Conservation (phyloP, 176 grass and related monocot genomes). For the Echinochloa phyllopogon region DNA sequence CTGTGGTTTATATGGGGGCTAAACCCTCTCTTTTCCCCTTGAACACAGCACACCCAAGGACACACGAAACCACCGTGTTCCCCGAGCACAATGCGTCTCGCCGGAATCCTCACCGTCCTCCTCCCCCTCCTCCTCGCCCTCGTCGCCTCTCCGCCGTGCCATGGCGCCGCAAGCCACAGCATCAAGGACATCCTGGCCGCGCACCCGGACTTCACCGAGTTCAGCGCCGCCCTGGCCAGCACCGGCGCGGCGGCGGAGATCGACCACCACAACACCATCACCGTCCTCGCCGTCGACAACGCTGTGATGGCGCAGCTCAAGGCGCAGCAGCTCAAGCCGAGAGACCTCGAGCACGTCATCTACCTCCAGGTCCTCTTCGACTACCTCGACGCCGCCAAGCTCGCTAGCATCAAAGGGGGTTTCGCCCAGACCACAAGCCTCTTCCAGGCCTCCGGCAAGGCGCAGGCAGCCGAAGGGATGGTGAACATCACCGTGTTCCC, state of each 20-base stretch:
- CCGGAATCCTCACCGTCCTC: not conserved
- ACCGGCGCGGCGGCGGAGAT: conserved; percentile 56
- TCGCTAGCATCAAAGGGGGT: conserved; percentile 18
- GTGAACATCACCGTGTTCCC: conserved; percentile 33
- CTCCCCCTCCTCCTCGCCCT: conserved; percentile 46
- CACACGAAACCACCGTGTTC: not conserved
- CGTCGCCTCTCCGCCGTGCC: not conserved
- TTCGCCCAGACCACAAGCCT: conserved; percentile 40
- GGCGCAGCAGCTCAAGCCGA: not conserved
- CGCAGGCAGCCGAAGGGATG: conserved; percentile 41
- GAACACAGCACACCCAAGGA: not conserved
- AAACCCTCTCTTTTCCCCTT: not conserved
- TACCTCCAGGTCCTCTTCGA: conserved; percentile 56
- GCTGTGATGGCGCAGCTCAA: conserved; percentile 32
- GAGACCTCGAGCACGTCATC: conserved; percentile 34
- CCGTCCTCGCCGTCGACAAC: conserved; percentile 62
- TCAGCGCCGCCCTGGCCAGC: conserved; percentile 53
- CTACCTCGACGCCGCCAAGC: conserved; percentile 57
- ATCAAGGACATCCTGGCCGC: conserved; percentile 60
- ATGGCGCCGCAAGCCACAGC: conserved; percentile 20
- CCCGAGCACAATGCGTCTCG: not conserved
- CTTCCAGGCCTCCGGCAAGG: conserved; percentile 53
- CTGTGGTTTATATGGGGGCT: not conserved
- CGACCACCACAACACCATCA: conserved; percentile 48
- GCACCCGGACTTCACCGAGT: conserved; percentile 49